phyloP scores from a whole-genome alignment of 2,329 filamentous ascomycete species.

The Ophiobolus disseminans region DNA sequence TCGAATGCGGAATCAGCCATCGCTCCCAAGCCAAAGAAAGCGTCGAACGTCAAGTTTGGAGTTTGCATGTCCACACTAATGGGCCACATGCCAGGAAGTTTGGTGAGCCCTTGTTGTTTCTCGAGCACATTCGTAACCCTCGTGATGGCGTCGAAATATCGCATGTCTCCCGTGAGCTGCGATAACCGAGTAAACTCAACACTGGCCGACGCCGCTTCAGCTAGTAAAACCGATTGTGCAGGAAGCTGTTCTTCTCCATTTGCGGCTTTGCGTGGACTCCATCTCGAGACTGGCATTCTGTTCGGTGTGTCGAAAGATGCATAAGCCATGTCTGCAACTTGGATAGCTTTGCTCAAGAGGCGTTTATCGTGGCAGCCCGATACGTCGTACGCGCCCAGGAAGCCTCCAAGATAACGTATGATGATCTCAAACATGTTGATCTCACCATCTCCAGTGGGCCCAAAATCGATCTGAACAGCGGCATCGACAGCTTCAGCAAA shows the following conservation, averaged over 20 bases:
- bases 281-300: constrained; percentile 73
- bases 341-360: constrained; percentile 77
- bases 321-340: constrained; percentile 81
- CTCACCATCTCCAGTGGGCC: constrained; percentile 42
- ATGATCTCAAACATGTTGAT: constrained; percentile 59
- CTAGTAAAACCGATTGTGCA: constrained; percentile 49
- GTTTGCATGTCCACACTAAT: constrained; percentile 50
- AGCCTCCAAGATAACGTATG: constrained; percentile 84
- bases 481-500: constrained; percentile 54
- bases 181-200: constrained; percentile 57
- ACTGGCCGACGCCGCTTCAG: constrained; percentile 54
- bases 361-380: constrained; percentile 69
- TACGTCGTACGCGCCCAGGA: constrained; percentile 86
- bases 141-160: constrained; percentile 55
- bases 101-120: constrained; percentile 49
- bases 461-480: constrained; percentile 52
- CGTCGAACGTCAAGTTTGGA: constrained; percentile 50
- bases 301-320: constrained; percentile 90
- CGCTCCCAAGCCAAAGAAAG: constrained; percentile 39
- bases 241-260: constrained; percentile 46
- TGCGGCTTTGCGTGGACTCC: constrained; percentile 49
- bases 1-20: constrained; percentile 48
- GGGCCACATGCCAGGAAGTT: constrained; percentile 57
- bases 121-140: constrained; percentile 52
- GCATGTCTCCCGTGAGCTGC: constrained; percentile 52